Base-by-base conservation (phyloP, 805 yeast genomes). In the Candida koratica region DNA sequence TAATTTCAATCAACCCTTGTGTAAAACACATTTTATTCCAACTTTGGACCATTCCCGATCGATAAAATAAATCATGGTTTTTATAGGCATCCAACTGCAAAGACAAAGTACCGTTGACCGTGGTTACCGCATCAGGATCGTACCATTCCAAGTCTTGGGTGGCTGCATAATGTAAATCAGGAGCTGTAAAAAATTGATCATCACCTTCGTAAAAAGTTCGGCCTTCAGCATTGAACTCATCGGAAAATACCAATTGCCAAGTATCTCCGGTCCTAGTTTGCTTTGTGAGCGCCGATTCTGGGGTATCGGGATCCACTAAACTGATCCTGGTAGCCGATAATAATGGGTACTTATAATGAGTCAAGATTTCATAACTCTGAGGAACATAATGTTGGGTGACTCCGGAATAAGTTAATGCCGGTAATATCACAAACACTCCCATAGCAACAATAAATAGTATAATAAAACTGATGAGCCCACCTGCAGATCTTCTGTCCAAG, bases 341-440 rank as follows among this genome's bases (percentile, higher is more conserved):
- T 14, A 60, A 32, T 7, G 70, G 70, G 44, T 64, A 65, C 25
- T 49, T 34, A 48, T 64, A 65, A 6, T 65, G 61, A 2, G 85
- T 61, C 44, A 82, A 61, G 7, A 66, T 44, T 37, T 69, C 75
- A 48, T 68, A 70, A 5, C 62, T 19, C 38, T 58, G 46, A 4
- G 65, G 60, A 9, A 29, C 30, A 36, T 45, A 38, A 27, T 44
- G 53, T 15, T 49, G 34, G 6, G 76, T 61, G 18, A 73, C 77
- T 41, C 95, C 95, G 2, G 96, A 69, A 59, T 71, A 90, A 0
- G 96, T 88, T 34, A 90, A 58, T 2, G 80, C 90, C 1, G 98
- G 97, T 42, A 85, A 62, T 4, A 90, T 61, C 34, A 93, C 71
- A 50, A 90, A 87, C 6, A 90, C 56, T n/a, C 71, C 74, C 10